These are phyloP conservation scores for Abortiporus biennis DNA, from an alignment of 1,284 basidiomycete species.

Conservation along the genomic window DNA sequence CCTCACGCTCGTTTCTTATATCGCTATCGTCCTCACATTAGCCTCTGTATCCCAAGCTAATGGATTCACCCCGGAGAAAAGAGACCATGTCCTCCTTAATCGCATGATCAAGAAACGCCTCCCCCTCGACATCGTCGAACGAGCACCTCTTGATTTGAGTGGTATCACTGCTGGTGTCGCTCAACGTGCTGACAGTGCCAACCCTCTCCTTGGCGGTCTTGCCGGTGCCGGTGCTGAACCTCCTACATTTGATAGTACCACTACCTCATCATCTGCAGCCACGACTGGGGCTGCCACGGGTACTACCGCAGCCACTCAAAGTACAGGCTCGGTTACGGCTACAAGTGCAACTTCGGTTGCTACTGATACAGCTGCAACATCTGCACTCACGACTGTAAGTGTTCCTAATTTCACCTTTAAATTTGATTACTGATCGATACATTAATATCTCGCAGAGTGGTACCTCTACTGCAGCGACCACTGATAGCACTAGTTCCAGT, in stretches of 20 bases:
- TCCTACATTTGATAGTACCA: not conserved
- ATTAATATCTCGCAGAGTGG: too few species aligned
- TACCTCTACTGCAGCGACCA: not conserved
- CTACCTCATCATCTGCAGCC: conserved; percentile 11
- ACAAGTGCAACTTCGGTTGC: not conserved
- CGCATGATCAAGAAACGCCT: conserved; percentile 66
- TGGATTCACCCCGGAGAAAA: conserved; percentile 27
- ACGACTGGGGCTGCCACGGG: conserved; percentile 11
- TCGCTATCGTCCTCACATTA: conserved; percentile 45
- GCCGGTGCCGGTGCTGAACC: not conserved
- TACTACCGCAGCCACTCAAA: conserved; percentile 12
- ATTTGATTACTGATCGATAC: too few species aligned
- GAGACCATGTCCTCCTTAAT: conserved; percentile 52
- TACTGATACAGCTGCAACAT: not conserved
- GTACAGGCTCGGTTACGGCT: conserved; percentile 13
- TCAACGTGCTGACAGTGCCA: not conserved
- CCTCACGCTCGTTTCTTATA: conserved; percentile 58
- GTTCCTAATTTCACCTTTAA: too few species aligned
- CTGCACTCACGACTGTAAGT: not conserved
- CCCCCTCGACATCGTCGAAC: conserved; percentile 15
- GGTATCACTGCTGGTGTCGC: conserved; percentile 1
- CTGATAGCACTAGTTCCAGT: conserved; percentile 2
- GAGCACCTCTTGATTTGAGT: too few species aligned
- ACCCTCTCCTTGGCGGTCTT: conserved; percentile 1
- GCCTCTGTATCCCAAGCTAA: conserved; percentile 39